Base-by-base conservation (phyloP, 2,329 filamentous ascomycete genomes). In the Plenodomus lindquistii region DNA sequence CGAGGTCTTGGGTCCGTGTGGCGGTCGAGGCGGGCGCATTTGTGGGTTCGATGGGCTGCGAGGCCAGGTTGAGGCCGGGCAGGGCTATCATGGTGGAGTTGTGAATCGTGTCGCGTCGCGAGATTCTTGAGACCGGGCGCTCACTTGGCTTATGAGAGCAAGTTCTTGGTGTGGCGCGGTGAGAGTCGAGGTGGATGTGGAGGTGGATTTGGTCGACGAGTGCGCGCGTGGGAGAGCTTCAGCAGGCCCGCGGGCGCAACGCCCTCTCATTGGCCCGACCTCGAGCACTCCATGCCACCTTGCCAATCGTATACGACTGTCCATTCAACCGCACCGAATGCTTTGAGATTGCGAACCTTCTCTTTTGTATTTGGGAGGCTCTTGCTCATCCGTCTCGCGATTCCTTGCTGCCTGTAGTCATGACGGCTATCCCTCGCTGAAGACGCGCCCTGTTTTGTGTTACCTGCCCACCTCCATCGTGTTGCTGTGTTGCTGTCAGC, bases 1-100 rank as follows among this genome's bases (percentile, higher is more conserved):
- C 54, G 16, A 80, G 73, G 3, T 72, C 69, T 57, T 79, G 73
- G 10, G 60, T 67, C 39, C 77, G 68, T 24, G 66, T 60, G 39
- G 54, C 46, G 34, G 57, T 59, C 22, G 63, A 49, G 20, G 57
- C 49, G 1, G 63, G 60, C 17, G 48, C 42, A 19, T 60, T 61
- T 47, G 62, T 55, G 8, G 62, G 42, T 43, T 69, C 61, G 41
- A 58, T 40, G 34, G 65, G 55, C 42, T 65, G 61, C n/a, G 71
- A 63, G 16, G 68, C 57, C 5, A 79, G 63, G 44, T 76, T 74
- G 21, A 79, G 71, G 34, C 77, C 77, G 40, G 77, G 77, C n/a
- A 79, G 62, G 18, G 74, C 66, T 55, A 75, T 31, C 27, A 31
- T 31, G 27, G 15, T 15, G 4, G 6, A 7, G 27, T 7, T 31